These are phyloP conservation scores for Raffaelea arxii DNA, from an alignment of 2,329 filamentous ascomycete genomes.

Conservation along the genomic window DNA sequence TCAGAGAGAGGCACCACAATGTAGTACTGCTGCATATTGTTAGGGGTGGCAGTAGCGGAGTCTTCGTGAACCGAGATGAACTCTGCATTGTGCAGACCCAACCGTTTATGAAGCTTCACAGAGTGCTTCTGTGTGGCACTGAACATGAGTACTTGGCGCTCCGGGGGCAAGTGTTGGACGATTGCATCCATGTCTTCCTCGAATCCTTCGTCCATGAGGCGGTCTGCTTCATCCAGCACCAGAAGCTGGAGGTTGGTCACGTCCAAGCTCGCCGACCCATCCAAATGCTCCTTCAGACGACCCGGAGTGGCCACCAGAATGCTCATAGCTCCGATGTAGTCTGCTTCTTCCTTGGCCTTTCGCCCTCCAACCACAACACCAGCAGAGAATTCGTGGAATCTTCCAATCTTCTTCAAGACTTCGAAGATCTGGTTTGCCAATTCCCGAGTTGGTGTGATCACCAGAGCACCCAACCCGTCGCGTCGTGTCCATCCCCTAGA, in stretches of 20 bases:
- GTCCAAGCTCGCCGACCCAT: conserved; percentile 84
- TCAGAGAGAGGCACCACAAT: conserved; percentile 74
- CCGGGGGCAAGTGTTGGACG: conserved; percentile 76
- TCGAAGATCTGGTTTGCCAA: conserved; percentile 96
- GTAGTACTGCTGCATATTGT: conserved; percentile 82
- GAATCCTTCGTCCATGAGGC: conserved; percentile 98
- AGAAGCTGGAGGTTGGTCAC: conserved; percentile 86
- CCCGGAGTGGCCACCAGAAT: conserved; percentile 94
- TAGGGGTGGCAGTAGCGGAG: conserved; percentile 69
- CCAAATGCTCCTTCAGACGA: conserved; percentile 88
- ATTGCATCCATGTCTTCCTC: conserved; percentile 84
- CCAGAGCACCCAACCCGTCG: conserved; percentile 85
- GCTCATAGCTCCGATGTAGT: conserved; percentile 84
- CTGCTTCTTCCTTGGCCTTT: conserved; percentile 75
- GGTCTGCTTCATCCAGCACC: conserved; percentile 90
- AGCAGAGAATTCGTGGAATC: conserved; percentile 83
- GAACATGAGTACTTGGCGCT: conserved; percentile 87
- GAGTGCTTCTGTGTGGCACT: conserved; percentile 93
- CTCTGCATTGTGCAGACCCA: conserved; percentile 83
- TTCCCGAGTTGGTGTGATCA: conserved; percentile 90
- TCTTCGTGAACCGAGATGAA: conserved; percentile 91
- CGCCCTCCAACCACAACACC: conserved; percentile 92
- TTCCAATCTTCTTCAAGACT: conserved; percentile 80
- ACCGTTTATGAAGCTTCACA: conserved; percentile 79
- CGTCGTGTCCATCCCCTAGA: conserved; percentile 79